Conservation (phyloP, 108 stramenopile species). For the Pseudonitzschia multistriata region DNA sequence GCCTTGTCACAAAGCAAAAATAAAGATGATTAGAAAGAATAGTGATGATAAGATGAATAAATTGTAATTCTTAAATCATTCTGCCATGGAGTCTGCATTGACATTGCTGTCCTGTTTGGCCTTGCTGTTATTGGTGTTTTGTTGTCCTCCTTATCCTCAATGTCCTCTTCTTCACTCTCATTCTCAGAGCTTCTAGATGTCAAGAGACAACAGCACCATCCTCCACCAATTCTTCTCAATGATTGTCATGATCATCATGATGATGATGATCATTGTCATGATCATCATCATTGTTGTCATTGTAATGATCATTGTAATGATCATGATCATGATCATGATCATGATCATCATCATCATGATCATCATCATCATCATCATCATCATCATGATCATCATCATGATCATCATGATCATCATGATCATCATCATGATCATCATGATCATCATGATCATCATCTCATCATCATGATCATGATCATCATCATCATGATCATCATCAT, state of each 20-base stretch:
- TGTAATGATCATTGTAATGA: background rate
- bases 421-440: conserved; percentile 3
- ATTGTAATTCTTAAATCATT: too few relatives aligned
- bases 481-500: background rate
- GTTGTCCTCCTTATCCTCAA: background rate
- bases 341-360: conserved; percentile 3
- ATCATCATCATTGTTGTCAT: background rate
- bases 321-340: conserved; percentile 1
- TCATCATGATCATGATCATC: background rate
- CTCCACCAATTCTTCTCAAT: too few relatives aligned
- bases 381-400: conserved; percentile 3
- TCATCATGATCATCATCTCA: conserved; percentile 1
- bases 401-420: conserved; percentile 3
- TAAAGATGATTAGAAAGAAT: too few relatives aligned
- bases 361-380: conserved; percentile 6
- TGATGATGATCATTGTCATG: background rate
- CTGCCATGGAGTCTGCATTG: too few relatives aligned
- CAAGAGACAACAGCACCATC: background rate
- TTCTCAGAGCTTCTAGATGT: background rate
- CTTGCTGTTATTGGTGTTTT: too few relatives aligned
- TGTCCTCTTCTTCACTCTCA: background rate
- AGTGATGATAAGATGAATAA: too few relatives aligned
- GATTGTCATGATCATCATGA: too few relatives aligned
- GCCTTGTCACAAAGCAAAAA: too few relatives aligned
- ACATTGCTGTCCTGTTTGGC: too few relatives aligned